Evolutionary conservation across 2,329 filamentous ascomycete species (phyloP).

Genomic region (Zymoseptoria brevis): DNA sequence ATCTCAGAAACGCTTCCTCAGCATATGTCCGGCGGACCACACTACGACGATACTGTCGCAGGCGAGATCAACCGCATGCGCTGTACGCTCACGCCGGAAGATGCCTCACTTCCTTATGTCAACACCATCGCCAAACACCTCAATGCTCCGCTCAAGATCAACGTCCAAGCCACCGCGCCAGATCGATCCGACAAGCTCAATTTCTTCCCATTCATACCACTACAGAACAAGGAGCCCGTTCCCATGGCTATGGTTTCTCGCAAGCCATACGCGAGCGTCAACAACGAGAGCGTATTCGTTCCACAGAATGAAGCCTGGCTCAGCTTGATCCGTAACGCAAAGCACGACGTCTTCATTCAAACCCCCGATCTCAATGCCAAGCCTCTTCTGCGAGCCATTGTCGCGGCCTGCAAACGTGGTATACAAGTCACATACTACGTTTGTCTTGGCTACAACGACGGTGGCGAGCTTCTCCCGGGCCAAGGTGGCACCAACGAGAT

Average conservation of each 20-base stretch:
- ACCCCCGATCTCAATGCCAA: constrained; percentile 69
- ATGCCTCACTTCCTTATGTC: constrained; percentile 44
- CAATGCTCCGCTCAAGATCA: constrained; percentile 33
- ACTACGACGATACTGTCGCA: constrained; percentile 56
- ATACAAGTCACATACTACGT: constrained; percentile 62
- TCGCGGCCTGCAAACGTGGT: constrained; percentile 58
- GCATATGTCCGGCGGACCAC: constrained; percentile 51
- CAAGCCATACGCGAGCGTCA: constrained; percentile 57
- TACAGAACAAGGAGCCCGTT: constrained; percentile 27
- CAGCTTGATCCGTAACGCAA: constrained; percentile 58
- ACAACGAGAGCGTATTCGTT: constrained; percentile 52
- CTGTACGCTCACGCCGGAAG: constrained; percentile 43
- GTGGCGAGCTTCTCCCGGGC: constrained; percentile 65
- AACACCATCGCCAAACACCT: constrained; percentile 57
- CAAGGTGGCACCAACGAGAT: constrained; percentile 72
- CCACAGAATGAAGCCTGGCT: constrained; percentile 73
- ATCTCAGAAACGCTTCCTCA: constrained; percentile 38
- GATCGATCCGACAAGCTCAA: constrained; percentile 20
- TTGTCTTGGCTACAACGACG: constrained; percentile 72
- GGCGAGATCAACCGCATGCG: constrained; percentile 57
- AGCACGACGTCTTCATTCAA: constrained; percentile 63
- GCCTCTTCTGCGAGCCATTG: constrained; percentile 55
- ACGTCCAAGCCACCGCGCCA: constrained; percentile 39
- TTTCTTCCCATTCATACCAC: constrained; percentile 50
- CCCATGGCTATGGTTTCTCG: constrained; percentile 51